Percentiles rank a stretch among this genome's conserved stretches.
Conservation (phyloP, 192 early-diverging fungal species). For the Chytriomyces sp. region DNA sequence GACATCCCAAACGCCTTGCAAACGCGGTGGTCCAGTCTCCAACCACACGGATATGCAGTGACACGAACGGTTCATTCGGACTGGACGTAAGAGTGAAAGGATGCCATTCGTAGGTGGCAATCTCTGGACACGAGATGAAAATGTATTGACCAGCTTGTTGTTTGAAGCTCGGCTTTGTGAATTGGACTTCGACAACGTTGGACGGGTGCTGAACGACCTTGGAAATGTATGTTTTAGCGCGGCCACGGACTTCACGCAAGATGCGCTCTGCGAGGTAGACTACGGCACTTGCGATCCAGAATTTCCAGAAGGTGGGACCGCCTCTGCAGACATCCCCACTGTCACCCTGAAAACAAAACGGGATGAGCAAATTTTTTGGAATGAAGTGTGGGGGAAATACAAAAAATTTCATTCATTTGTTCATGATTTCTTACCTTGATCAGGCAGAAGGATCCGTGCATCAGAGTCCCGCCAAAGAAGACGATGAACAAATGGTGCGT, state of each 20-base stretch:
- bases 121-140: slow-evolving; percentile 75
- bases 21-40: slow-evolving; percentile 78
- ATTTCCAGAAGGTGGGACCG: slow-evolving; percentile 83
- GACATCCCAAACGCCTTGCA: slow-evolving; percentile 71
- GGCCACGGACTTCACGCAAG: slow-evolving; percentile 72
- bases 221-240: slow-evolving; percentile 69
- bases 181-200: slow-evolving; percentile 82
- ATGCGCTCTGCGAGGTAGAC: slow-evolving; percentile 76
- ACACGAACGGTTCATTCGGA: slow-evolving; percentile 76
- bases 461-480: slow-evolving; percentile 78
- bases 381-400: neutral
- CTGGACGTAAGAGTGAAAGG: slow-evolving; percentile 85
- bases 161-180: slow-evolving; percentile 66
- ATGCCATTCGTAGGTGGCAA: slow-evolving; percentile 78
- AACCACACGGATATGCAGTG: slow-evolving; percentile 76
- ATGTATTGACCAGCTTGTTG: slow-evolving; percentile 81
- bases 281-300: slow-evolving; percentile 69
- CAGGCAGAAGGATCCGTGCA: slow-evolving; percentile 86
- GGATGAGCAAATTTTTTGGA: neutral
- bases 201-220: slow-evolving; percentile 85
- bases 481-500: slow-evolving; percentile 85
- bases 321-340: slow-evolving; percentile 62
- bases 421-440: slow-evolving; percentile 63
- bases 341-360: slow-evolving; percentile 34
- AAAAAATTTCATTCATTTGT: neutral